These are phyloP conservation scores for Hymenochaete sp. DNA, from an alignment of 1,284 basidiomycete species.

Conservation along the genomic window DNA sequence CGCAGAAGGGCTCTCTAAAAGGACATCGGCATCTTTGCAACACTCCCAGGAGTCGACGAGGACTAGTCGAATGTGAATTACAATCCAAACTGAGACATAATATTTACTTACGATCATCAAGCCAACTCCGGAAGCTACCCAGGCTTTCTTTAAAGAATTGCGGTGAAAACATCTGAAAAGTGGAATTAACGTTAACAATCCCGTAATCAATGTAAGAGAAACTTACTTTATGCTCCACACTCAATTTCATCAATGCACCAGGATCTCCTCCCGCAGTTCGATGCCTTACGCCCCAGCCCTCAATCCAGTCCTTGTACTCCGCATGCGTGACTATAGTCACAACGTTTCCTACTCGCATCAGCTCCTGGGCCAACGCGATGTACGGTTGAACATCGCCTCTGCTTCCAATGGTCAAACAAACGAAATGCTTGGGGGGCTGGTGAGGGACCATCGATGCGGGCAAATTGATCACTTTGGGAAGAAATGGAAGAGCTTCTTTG, in stretches of 20 bases:
- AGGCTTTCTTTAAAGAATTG: constrained; percentile 75
- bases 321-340: constrained; percentile 55
- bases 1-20: constrained; percentile 67
- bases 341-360: constrained; percentile 47
- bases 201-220: not conserved
- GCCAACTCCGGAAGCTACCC: constrained; percentile 62
- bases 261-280: constrained; percentile 72
- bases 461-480: constrained; percentile 45
- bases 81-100: not conserved
- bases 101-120: constrained; percentile 53
- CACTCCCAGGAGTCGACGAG: constrained; percentile 62
- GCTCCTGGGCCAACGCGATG: constrained; percentile 37
- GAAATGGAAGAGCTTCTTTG: constrained; percentile 18
- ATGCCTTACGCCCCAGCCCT: constrained; percentile 61
- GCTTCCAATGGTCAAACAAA: constrained; percentile 43
- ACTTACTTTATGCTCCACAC: constrained; percentile 49
- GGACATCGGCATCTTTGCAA: constrained; percentile 64
- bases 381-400: constrained; percentile 47
- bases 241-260: constrained; percentile 56
- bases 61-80: constrained; percentile 30
- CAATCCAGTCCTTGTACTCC: constrained; percentile 53
- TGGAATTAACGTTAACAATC: constrained; percentile 4
- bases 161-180: constrained; percentile 64
- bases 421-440: constrained; percentile 32
- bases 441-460: constrained; percentile 29